Conservation (phyloP, 306 rosid species). For the Prosopis cineraria region DNA sequence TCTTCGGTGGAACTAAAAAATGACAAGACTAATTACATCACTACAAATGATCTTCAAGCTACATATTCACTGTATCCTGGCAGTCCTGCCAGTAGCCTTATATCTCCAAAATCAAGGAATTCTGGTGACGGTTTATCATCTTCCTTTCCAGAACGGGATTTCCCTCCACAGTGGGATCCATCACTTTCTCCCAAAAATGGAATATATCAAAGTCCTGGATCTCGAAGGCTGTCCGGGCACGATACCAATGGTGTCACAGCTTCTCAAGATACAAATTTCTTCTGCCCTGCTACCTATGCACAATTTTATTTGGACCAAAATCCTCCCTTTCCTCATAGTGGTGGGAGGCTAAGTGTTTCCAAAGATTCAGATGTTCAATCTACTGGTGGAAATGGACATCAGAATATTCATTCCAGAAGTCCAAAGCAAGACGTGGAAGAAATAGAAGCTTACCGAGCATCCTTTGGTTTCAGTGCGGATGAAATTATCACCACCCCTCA, state of each 20-base stretch:
- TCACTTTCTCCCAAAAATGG: slow-evolving; percentile 75
- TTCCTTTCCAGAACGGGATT: slow-evolving; percentile 78
- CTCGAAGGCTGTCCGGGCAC: slow-evolving; percentile 72
- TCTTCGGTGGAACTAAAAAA: slow-evolving; percentile 75
- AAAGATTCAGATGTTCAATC: slow-evolving; percentile 92
- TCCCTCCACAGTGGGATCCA: slow-evolving; percentile 77
- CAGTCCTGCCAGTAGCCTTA: slow-evolving; percentile 83
- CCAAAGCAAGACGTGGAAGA: slow-evolving; percentile 99
- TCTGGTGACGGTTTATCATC: slow-evolving; percentile 80
- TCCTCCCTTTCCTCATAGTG: slow-evolving; percentile 93
- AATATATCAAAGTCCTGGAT: slow-evolving; percentile 64
- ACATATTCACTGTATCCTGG: slow-evolving; percentile 92
- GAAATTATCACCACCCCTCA: slow-evolving; percentile 86
- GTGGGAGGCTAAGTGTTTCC: slow-evolving; percentile 95
- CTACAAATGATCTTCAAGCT: slow-evolving; percentile 85
- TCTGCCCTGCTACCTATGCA: slow-evolving; percentile 98
- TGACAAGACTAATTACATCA: slow-evolving; percentile 63
- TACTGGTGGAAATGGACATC: slow-evolving; percentile 78
- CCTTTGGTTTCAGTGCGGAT: slow-evolving; percentile 99
- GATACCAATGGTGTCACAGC: slow-evolving; percentile 61
- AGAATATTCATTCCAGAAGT: slow-evolving; percentile 71
- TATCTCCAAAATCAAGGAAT: slow-evolving; percentile 80
- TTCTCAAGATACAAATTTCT: slow-evolving; percentile 90
- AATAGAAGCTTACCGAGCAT: slow-evolving; percentile 96
- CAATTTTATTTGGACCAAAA: slow-evolving; percentile 91